Conservation (phyloP, 345 rosid species). For the Luvunga scandens region DNA sequence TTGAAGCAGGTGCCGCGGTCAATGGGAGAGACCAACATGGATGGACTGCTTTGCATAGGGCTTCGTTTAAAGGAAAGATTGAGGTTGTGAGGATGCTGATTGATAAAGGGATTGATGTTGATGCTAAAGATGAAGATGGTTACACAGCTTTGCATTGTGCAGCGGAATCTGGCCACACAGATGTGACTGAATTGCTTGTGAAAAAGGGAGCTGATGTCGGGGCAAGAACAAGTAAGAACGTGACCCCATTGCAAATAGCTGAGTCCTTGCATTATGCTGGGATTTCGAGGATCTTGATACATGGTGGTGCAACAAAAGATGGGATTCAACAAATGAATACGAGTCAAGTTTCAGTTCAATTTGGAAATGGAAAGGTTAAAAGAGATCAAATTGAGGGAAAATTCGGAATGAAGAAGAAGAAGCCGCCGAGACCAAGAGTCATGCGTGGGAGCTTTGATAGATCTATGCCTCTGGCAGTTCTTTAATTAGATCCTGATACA, state of each 20-base stretch:
- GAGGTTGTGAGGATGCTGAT: conserved; percentile 41
- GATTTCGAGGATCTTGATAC: conserved; percentile 45
- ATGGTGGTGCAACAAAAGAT: conserved; percentile 43
- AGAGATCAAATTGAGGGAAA: conserved; percentile 13
- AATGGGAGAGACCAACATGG: conserved; percentile 58
- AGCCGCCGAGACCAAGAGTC: conserved; percentile 22
- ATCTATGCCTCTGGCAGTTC: conserved; percentile 39
- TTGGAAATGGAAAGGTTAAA: conserved; percentile 14
- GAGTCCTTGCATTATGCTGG: conserved; percentile 55
- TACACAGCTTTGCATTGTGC: conserved; percentile 70
- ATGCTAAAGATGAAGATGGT: conserved; percentile 57
- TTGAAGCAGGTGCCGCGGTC: conserved; percentile 50
- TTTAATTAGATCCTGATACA: not conserved
- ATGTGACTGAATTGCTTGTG: conserved; percentile 51
- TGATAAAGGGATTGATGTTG: conserved; percentile 51
- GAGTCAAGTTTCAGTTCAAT: not conserved
- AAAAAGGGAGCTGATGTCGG: conserved; percentile 55
- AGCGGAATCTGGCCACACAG: conserved; percentile 51
- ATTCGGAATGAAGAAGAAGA: conserved; percentile 29
- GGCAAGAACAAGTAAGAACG: conserved; percentile 49
- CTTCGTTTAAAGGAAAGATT: conserved; percentile 48
- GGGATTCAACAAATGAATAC: not conserved
- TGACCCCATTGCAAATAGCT: conserved; percentile 46
- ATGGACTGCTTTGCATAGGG: conserved; percentile 68
- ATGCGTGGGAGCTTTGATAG: conserved; percentile 39